These are phyloP conservation scores for Kandelia obovata DNA, from an alignment of 345 rosid genomes.

Conservation along the genomic window DNA sequence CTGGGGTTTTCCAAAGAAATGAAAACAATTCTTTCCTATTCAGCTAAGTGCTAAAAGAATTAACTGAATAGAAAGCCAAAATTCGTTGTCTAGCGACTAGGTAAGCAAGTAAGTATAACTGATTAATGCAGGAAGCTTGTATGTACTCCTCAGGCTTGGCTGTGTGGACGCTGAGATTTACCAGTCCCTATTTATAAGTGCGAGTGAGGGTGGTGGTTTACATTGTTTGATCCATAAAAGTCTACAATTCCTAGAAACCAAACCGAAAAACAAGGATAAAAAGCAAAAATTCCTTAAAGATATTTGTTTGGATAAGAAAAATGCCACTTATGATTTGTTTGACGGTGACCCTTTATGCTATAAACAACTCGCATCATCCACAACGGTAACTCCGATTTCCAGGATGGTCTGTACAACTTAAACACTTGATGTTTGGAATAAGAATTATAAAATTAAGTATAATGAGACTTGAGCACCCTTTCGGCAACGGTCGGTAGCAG, in stretches of 20 bases:
- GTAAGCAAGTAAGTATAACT: not conserved
- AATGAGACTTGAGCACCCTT: constrained; percentile 16
- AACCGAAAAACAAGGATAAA: constrained; percentile 25
- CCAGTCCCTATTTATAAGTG: constrained; percentile 66
- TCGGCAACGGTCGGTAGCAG: constrained; percentile 34
- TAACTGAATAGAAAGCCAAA: constrained; percentile 2
- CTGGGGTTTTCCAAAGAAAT: not conserved
- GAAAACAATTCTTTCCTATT: constrained; percentile 6
- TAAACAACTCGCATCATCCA: constrained; percentile 26
- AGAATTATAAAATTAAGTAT: constrained; percentile 5
- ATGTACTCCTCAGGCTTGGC: constrained; percentile 14
- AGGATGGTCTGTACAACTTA: constrained; percentile 26
- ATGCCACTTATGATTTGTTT: constrained; percentile 40
- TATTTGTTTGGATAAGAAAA: constrained; percentile 66
- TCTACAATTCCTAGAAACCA: not conserved
- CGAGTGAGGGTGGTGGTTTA: constrained; percentile 31
- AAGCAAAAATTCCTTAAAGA: constrained; percentile 42
- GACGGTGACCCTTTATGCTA: constrained; percentile 40
- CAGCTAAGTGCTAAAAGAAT: constrained; percentile 3
- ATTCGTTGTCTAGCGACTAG: not conserved
- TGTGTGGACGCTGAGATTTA: constrained; percentile 36
- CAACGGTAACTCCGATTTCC: constrained; percentile 12
- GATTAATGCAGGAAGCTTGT: constrained; percentile 8
- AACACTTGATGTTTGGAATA: constrained; percentile 12
- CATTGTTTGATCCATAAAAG: constrained; percentile 27